These are phyloP conservation scores for Nakaseomyces delphensis DNA, from an alignment of 1,139 yeast species.

Conservation along the genomic window DNA sequence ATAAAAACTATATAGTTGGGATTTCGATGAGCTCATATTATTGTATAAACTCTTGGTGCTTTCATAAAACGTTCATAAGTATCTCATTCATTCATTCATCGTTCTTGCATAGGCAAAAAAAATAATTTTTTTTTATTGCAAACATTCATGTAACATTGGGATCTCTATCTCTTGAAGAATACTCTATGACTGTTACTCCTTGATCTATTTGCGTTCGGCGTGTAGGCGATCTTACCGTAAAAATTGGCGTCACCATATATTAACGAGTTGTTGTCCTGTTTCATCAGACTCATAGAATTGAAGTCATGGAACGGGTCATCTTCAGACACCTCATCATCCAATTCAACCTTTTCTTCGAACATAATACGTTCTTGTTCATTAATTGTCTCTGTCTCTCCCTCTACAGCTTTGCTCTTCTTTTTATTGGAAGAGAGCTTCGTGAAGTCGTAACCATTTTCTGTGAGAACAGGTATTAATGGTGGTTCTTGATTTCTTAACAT, in stretches of 20 bases:
- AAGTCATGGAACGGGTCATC: conserved; percentile 84
- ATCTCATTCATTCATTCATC: not conserved
- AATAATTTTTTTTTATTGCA: not conserved
- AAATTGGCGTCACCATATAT: conserved; percentile 45
- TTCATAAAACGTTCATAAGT: not conserved
- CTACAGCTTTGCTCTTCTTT: conserved; percentile 15
- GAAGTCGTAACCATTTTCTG: conserved; percentile 44
- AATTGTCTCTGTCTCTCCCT: conserved; percentile 8
- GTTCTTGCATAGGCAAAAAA: not conserved
- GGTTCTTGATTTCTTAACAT: conserved; percentile 83
- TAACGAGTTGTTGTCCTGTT: conserved; percentile 48
- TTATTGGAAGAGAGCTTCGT: conserved; percentile 27
- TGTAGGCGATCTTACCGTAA: conserved; percentile 61
- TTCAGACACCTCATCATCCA: conserved; percentile 28
- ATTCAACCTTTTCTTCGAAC: conserved; percentile 32
- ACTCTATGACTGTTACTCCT: conserved; percentile 35
- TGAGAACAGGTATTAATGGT: conserved; percentile 84
- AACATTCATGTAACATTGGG: too few relatives aligned
- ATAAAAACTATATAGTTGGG: not conserved
- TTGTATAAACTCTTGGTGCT: not conserved
- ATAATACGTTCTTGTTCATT: conserved; percentile 36
- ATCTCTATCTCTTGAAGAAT: conserved; percentile 35
- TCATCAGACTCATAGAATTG: conserved; percentile 81
- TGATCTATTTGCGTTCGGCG: conserved; percentile 40
- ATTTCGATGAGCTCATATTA: not conserved